Base-by-base conservation (phyloP, 345 rosid species). In the Arabis alpina region DNA sequence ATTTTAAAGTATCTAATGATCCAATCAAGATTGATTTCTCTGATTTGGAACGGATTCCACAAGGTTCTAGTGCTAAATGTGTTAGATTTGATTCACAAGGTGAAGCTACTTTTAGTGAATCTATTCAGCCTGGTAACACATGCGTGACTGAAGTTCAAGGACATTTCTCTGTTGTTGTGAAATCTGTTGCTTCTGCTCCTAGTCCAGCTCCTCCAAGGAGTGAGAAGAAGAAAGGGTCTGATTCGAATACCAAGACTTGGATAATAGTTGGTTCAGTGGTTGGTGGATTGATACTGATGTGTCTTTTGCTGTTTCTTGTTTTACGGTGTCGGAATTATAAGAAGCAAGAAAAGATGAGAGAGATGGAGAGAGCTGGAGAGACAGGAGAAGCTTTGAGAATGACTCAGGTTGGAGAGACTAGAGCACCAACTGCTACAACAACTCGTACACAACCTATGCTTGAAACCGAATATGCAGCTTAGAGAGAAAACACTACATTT, bases 291-390 rank as follows among this genome's bases (percentile, higher is more conserved):
- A 42, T 80, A 48, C 53, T 92, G 32, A 34, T 90, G 42, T 82
- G 69, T 58, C 71, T 92, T 60, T 66, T 88, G 58, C 62, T 72
- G 61, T 76, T 84, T 54, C 52, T 90, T 10, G 79, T 84, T 2
- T 19, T 84, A 60, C 80, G 98, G 84, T 79, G 77, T 50, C 81
- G 73, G 43, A 86, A 82, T 44, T 82, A 82, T 71, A 89, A 87
- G 84, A 73, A 75, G 47, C 78, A 70, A 47, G 89, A 84, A 85
- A 84, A 71, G 74, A 80, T 92, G 84, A 86, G 81, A 51, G 87
- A 81, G 71, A 92, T 94, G 99, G 92, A 94, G 84, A 94, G 75
- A 77, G 98, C 93, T 62, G 96, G 98, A 25, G 99, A 94, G 45
- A 80, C 77, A 37, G 99, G 99, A 41, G 99, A 94, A 82, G 77